These are phyloP conservation scores for Beta lomatogona DNA, from an alignment of 179 eudicot genomes.

Conservation along the genomic window DNA sequence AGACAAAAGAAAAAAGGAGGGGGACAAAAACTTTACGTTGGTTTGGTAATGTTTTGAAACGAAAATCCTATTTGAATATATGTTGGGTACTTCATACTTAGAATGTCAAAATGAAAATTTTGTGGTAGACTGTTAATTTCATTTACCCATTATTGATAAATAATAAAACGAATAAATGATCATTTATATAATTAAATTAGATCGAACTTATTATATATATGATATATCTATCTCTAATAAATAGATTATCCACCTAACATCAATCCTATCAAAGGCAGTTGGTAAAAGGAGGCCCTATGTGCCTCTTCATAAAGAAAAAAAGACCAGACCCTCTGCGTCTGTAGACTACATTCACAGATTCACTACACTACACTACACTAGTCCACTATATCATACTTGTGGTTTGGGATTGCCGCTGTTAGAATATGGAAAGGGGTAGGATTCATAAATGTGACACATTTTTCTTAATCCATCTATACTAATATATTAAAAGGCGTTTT, in stretches of 20 bases:
- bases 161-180: too few relatives aligned
- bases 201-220: too few relatives aligned
- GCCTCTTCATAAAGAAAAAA: too few relatives aligned
- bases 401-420: conserved; percentile 2
- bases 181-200: too few relatives aligned
- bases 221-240: too few relatives aligned
- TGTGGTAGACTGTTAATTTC: not conserved
- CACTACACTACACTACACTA: too few relatives aligned
- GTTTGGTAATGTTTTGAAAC: not conserved
- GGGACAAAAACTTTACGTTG: not conserved
- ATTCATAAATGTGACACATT: not conserved
- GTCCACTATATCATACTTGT: not conserved
- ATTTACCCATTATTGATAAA: too few relatives aligned
- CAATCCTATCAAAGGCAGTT: not conserved
- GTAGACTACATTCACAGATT: not conserved
- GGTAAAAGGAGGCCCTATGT: not conserved
- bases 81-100: not conserved
- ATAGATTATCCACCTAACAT: not conserved
- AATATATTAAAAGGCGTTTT: too few relatives aligned
- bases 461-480: not conserved
- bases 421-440: not conserved
- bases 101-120: too few relatives aligned
- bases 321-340: not conserved
- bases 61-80: conserved; percentile 2
- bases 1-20: not conserved